Evolutionary conservation across 2,329 filamentous ascomycete genomes (phyloP).

Genomic region (Coniochaeta hoffmannii): DNA sequence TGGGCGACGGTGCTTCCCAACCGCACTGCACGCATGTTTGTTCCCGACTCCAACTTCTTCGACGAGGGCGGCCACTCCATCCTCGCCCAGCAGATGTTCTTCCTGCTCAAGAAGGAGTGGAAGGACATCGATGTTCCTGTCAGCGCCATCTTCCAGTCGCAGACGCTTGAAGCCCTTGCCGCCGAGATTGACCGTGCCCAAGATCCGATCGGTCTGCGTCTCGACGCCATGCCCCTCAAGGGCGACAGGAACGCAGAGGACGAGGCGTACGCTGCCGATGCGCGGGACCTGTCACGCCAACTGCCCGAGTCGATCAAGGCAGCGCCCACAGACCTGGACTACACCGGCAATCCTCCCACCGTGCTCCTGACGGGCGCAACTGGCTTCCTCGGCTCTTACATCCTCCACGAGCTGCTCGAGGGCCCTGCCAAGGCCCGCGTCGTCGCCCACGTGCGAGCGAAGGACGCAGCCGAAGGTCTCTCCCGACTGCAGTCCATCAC

Average conservation of each 20-base stretch:
- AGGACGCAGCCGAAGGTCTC: background rate
- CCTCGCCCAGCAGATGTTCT: slow-evolving; percentile 58
- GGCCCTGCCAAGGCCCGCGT: slow-evolving; percentile 17
- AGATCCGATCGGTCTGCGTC: slow-evolving; percentile 2
- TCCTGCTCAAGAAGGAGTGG: slow-evolving; percentile 54
- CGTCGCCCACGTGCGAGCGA: background rate
- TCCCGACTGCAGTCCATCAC: background rate
- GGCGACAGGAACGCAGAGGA: background rate
- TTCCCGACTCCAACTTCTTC: slow-evolving; percentile 57
- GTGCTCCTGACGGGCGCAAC: slow-evolving; percentile 31
- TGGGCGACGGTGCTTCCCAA: slow-evolving; percentile 65
- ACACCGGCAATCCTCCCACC: background rate
- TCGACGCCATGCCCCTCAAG: slow-evolving; percentile 1
- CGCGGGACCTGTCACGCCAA: background rate
- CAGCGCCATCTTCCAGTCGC: slow-evolving; percentile 37
- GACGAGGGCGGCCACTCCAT: slow-evolving; percentile 76
- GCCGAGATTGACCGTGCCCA: slow-evolving; percentile 16
- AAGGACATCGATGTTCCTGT: slow-evolving; percentile 52
- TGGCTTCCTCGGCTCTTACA: slow-evolving; percentile 30
- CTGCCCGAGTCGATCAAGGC: background rate
- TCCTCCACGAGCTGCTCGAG: slow-evolving; percentile 29
- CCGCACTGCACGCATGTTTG: slow-evolving; percentile 60
- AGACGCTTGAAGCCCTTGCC: slow-evolving; percentile 31
- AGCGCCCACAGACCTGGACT: background rate
- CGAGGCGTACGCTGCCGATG: background rate